Percentiles rank a stretch among this genome's conserved stretches.
Conservation (phyloP, 495 filamentous ascomycete species). For the Chaetomidium leptoderma region DNA sequence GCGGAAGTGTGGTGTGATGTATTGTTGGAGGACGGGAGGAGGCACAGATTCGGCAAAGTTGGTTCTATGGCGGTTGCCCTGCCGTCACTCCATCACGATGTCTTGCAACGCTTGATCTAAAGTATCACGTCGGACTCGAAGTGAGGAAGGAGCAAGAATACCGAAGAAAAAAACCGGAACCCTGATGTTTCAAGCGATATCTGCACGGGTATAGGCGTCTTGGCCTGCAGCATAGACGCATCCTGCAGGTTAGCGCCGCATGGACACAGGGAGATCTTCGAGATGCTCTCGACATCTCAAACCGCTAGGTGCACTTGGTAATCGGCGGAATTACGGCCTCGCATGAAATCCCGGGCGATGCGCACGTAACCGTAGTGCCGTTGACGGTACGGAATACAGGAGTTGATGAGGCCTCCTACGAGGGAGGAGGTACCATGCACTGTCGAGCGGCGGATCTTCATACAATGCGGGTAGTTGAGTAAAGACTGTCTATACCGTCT, state of each 20-base stretch:
- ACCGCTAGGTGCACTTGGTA: conserved; percentile 2
- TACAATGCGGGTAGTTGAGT: background rate
- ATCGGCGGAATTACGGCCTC: background rate
- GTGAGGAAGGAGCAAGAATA: background rate
- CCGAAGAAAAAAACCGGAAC: background rate
- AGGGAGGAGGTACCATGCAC: too few relatives aligned
- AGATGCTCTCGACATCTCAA: background rate
- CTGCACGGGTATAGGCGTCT: background rate
- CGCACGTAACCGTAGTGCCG: conserved; percentile 3
- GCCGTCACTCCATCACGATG: too few relatives aligned
- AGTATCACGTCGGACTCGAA: background rate
- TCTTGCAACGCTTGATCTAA: too few relatives aligned
- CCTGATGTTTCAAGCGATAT: background rate
- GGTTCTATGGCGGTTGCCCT: too few relatives aligned
- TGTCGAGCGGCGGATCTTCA: too few relatives aligned
- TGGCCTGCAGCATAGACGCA: conserved; percentile 5
- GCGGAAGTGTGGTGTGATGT: too few relatives aligned
- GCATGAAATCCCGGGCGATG: background rate
- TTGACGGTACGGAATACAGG: background rate
- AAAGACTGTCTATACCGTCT: background rate
- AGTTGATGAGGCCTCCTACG: background rate
- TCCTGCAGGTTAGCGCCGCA: background rate
- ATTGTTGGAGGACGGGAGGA: too few relatives aligned
- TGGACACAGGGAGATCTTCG: background rate
- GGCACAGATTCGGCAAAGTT: too few relatives aligned